Conservation (phyloP, 2,329 filamentous ascomycete species). For the Truncatella angustata region DNA sequence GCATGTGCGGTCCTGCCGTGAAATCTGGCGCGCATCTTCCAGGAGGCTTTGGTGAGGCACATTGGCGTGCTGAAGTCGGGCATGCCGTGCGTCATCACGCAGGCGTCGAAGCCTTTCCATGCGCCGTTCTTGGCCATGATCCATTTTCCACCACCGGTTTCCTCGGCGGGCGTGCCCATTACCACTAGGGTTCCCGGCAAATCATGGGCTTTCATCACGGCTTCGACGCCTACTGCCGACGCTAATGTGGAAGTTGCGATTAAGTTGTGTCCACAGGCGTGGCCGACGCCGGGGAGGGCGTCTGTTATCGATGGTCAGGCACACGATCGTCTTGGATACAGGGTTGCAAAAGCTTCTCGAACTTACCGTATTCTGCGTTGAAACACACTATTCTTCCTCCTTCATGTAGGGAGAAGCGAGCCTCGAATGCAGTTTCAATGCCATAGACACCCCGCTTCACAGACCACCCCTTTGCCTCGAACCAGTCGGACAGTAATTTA, state of each 20-base stretch:
- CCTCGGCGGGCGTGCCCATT: constrained; percentile 6
- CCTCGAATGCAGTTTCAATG: constrained; percentile 4
- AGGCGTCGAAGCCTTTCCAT: constrained; percentile 7
- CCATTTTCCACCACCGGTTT: constrained; percentile 7
- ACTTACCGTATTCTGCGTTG: constrained; percentile 2
- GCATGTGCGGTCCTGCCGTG: constrained; percentile 32
- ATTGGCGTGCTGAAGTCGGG: background rate
- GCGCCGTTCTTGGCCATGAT: constrained; percentile 8
- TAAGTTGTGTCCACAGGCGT: constrained; percentile 45
- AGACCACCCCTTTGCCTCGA: background rate
- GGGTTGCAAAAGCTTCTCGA: background rate
- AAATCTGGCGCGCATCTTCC: constrained; percentile 16
- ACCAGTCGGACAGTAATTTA: constrained; percentile 3
- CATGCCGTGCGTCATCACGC: constrained; percentile 7
- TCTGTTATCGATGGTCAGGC: constrained; percentile 24
- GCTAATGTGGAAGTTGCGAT: constrained; percentile 40
- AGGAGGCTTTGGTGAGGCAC: constrained; percentile 2
- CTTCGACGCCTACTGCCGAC: constrained; percentile 36
- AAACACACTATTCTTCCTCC: constrained; percentile 1
- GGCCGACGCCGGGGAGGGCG: constrained; percentile 43
- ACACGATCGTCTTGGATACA: background rate
- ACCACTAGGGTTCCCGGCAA: background rate
- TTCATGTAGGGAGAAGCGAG: background rate
- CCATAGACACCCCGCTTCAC: constrained; percentile 3
- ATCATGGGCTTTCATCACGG: constrained; percentile 25